Evolutionary conservation across 441 rosid genomes (phyloP).

Genomic region (Corymbia calophylla): DNA sequence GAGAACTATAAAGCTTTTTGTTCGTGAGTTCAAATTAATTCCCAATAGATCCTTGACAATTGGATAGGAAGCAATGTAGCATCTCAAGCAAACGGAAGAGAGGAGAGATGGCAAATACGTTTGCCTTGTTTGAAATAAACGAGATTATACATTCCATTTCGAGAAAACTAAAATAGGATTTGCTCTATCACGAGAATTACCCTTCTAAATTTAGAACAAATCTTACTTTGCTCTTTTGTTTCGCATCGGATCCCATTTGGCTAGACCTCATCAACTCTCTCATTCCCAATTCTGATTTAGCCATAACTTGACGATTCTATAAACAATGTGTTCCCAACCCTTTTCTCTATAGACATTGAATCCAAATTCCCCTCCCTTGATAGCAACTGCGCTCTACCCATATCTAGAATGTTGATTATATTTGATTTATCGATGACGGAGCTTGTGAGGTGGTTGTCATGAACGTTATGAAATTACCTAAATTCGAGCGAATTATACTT

Average conservation of each 20-base stretch:
- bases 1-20: background rate
- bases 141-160: background rate
- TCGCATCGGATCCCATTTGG: too few relatives aligned
- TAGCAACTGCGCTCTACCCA: accelerated
- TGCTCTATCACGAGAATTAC: too few relatives aligned
- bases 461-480: background rate
- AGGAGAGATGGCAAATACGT: background rate
- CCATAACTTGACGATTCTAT: background rate
- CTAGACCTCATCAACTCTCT: too few relatives aligned
- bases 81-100: background rate
- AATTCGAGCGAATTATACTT: background rate
- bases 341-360: background rate
- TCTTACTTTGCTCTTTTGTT: background rate
- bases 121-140: background rate
- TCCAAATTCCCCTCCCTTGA: background rate
- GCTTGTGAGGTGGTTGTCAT: background rate
- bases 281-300: background rate
- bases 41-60: too few relatives aligned
- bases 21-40: too few relatives aligned
- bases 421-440: accelerated
- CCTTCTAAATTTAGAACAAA: background rate
- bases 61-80: too few relatives aligned
- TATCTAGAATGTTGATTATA: accelerated
- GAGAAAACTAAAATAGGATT: background rate
- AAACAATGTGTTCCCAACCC: background rate